Evolutionary conservation across 2,329 filamentous ascomycete genomes (phyloP), one percentile per base, ranked within the genome.

Genomic region (Biscogniauxia sp.): DNA sequence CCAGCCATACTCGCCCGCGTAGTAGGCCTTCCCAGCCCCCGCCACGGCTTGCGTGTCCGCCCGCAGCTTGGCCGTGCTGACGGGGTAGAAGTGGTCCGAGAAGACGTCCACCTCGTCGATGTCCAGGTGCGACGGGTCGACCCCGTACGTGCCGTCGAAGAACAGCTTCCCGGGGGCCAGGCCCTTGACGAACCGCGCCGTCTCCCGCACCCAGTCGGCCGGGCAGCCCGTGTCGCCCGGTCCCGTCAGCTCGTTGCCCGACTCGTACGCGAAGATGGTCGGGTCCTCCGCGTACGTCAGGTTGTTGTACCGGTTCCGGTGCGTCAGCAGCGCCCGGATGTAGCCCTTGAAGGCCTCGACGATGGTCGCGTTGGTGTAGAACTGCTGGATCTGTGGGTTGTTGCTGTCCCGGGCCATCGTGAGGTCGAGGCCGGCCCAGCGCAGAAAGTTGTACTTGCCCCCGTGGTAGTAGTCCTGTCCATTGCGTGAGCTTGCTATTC

Each of bases 181-280:
- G 5, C 64, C 54, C 68, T 82, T 82, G 53, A 82, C 73, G 58
- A 75, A 77, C 37, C 62, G 63, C 3, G 74, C 76, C 45, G 82
- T 78, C 20, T 80, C 77, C 26, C 66, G 61, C 1, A 78, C 73
- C 80, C 80, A 82, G 9, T 68, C 68, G 1, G 70, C 69, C 0
- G 79, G 79, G 5, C 79, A 77, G 62, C 80, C 64, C 72, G 73
- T 75, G 65, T 81, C 79, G 23, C 75, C 77, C 71, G 77, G 73
- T 0, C 79, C 80, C 7, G 73, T 70, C 5, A 82, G 75, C 66
- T 82, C 80, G 66, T 82, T 82, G 7, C 80, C 80, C 0, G 77
- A 81, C 68, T 82, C 79, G 63, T 78, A 80, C 11, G 78, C 79
- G 61, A 81, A 80, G 58, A 82, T 81, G 3, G 79, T 81, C 5